Conservation (phyloP, 768 basidiomycete genomes). For the Daedaleopsis nitida region DNA sequence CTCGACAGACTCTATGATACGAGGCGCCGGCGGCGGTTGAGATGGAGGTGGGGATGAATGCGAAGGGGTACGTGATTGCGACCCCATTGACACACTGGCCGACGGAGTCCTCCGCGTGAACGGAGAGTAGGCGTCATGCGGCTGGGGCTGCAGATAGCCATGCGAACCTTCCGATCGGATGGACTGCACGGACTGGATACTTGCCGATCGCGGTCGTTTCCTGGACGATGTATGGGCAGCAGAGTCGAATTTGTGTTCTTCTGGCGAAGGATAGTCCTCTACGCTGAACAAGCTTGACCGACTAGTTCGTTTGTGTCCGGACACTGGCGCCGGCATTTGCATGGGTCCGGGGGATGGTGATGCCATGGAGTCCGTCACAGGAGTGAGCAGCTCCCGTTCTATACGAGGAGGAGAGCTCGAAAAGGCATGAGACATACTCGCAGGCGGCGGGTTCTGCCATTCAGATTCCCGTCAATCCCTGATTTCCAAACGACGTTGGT, state of each 20-base stretch:
- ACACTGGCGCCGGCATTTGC: not conserved
- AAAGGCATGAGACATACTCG: not conserved
- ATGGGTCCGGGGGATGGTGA: constrained; percentile 15
- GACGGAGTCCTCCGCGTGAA: not conserved
- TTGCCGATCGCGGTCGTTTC: constrained; percentile 15
- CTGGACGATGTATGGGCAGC: not conserved
- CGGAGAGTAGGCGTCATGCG: not conserved
- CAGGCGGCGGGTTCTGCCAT: constrained; percentile 7
- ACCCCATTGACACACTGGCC: not conserved
- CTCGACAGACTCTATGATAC: not conserved
- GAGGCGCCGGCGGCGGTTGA: not conserved
- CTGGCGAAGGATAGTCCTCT: not conserved
- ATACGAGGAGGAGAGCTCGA: constrained; percentile 3
- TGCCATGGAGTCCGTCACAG: constrained; percentile 17
- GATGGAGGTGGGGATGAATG: not conserved
- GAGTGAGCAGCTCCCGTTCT: constrained; percentile 16
- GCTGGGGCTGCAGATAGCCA: not conserved
- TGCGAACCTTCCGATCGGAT: constrained; percentile 4
- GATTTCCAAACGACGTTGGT: not conserved
- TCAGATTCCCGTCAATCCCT: not conserved
- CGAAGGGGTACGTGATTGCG: not conserved
- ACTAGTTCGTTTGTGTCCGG: constrained; percentile 8
- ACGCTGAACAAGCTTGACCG: constrained; percentile 13
- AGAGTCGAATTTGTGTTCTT: constrained; percentile 5
- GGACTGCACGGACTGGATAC: constrained; percentile 14